phyloP scores from a whole-genome alignment of 1,284 basidiomycete genomes.

The Ustilago bromivora region DNA sequence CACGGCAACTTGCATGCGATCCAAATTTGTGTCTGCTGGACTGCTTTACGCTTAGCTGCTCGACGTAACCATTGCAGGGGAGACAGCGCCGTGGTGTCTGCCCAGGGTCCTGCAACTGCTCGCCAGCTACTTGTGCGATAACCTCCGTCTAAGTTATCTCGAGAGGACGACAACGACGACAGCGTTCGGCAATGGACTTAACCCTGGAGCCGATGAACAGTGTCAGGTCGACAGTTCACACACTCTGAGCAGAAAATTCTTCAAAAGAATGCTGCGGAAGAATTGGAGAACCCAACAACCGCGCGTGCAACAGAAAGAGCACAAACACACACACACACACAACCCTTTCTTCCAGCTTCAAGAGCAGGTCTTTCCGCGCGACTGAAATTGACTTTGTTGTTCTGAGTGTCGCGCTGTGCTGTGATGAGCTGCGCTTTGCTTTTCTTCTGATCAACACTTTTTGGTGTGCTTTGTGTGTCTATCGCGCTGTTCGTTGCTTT shows the following conservation, averaged over 20 bases:
- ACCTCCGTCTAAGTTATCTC: too few species aligned
- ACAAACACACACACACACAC: too few species aligned
- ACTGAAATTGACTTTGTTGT: neutral
- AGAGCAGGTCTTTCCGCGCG: slow-evolving; percentile 8
- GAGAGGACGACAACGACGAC: too few species aligned
- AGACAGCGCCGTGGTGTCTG: too few species aligned
- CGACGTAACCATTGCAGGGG: too few species aligned
- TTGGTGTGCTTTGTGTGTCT: slow-evolving; percentile 8
- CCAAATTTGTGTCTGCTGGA: neutral
- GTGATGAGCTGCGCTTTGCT: neutral
- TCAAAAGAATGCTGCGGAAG: slow-evolving; percentile 4
- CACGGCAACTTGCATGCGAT: slow-evolving; percentile 2
- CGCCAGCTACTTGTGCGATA: too few species aligned
- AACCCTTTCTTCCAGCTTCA: neutral
- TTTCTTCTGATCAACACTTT: slow-evolving; percentile 37
- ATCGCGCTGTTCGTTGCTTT: slow-evolving; percentile 11
- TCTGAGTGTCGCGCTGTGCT: neutral
- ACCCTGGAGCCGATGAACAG: neutral
- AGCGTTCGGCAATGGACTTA: too few species aligned
- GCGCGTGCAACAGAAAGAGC: neutral
- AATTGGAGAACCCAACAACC: slow-evolving; percentile 6
- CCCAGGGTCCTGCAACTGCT: too few species aligned
- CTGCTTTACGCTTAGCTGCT: neutral
- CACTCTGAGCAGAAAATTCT: too few species aligned
- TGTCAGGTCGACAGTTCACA: neutral